phyloP scores from a whole-genome alignment of 306 rosid species.

The Dalbergia oliveri region DNA sequence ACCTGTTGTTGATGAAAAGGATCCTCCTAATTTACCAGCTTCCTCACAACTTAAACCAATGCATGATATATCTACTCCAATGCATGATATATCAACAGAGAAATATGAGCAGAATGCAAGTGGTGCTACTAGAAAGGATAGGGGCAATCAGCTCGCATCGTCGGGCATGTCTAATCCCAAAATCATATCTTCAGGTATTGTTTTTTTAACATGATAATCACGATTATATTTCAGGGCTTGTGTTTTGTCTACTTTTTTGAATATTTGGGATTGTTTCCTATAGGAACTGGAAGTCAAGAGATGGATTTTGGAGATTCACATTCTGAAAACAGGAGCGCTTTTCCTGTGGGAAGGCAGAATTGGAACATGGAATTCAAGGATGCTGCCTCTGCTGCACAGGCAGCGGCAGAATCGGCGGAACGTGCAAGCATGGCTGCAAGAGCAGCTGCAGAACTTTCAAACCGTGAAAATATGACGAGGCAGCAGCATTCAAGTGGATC shows the following conservation, averaged over 20 bases:
- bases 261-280: constrained; percentile 44
- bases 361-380: constrained; percentile 89
- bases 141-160: constrained; percentile 47
- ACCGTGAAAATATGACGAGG: constrained; percentile 57
- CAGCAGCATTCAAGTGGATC: constrained; percentile 72
- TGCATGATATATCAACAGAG: constrained; percentile 45
- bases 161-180: constrained; percentile 54
- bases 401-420: constrained; percentile 98
- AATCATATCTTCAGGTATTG: constrained; percentile 68
- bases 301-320: constrained; percentile 51
- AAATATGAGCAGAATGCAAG: constrained; percentile 53
- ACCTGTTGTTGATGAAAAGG: constrained; percentile 58
- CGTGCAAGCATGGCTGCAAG: constrained; percentile 93
- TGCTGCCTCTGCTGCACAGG: constrained; percentile 96
- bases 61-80: constrained; percentile 49
- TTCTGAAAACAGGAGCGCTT: constrained; percentile 57
- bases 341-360: constrained; percentile 54
- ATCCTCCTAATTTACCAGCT: constrained; percentile 55
- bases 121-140: constrained; percentile 45
- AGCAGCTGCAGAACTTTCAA: constrained; percentile 98
- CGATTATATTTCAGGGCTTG: constrained; percentile 14
- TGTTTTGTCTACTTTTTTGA: constrained; percentile 32
- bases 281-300: constrained; percentile 58
- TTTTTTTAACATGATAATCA: background rate
- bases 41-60: constrained; percentile 53